A percentile compares a stretch with the other conserved stretches of the same genome.
phyloP scores from a whole-genome alignment of 2,329 filamentous ascomycete species.

The Colletotrichum sublineola region DNA sequence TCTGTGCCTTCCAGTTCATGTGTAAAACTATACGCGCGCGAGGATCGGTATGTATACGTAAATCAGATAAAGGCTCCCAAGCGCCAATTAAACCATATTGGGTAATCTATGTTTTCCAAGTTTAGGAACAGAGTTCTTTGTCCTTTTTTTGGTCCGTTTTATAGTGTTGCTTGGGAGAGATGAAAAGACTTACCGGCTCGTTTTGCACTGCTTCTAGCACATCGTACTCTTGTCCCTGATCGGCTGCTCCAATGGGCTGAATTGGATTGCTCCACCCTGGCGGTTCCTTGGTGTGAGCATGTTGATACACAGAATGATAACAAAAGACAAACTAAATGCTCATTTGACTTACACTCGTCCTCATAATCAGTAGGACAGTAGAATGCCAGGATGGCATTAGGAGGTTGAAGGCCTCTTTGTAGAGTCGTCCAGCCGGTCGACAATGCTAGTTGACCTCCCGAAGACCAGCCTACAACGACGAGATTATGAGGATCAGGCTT shows the following conservation, averaged over 20 bases:
- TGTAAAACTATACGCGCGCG: conserved; percentile 55
- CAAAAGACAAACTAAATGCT: accelerated
- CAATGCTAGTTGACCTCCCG: conserved; percentile 61
- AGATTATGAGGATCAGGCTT: conserved; percentile 49
- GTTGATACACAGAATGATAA: neutral
- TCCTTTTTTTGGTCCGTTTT: too few relatives aligned
- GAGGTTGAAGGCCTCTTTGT: conserved; percentile 49
- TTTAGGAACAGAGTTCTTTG: neutral
- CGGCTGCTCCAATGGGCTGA: conserved; percentile 37
- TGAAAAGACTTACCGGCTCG: conserved; percentile 5
- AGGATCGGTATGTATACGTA: conserved; percentile 46
- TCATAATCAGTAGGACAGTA: conserved; percentile 58
- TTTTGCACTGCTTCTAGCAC: conserved; percentile 46
- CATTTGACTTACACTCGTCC: conserved; percentile 37
- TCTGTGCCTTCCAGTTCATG: conserved; percentile 58
- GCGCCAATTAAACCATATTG: conserved; percentile 19
- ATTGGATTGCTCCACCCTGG: conserved; percentile 43
- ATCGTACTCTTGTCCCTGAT: conserved; percentile 45
- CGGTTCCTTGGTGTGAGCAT: neutral
- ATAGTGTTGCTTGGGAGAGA: accelerated
- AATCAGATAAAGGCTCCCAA: conserved; percentile 31
- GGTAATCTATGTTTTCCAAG: neutral
- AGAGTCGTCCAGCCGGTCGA: conserved; percentile 54
- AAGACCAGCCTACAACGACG: conserved; percentile 62
- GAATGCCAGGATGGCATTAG: conserved; percentile 59